These are phyloP conservation scores for Clitopilus hobsonii DNA, from an alignment of 768 basidiomycete genomes.

Conservation along the genomic window DNA sequence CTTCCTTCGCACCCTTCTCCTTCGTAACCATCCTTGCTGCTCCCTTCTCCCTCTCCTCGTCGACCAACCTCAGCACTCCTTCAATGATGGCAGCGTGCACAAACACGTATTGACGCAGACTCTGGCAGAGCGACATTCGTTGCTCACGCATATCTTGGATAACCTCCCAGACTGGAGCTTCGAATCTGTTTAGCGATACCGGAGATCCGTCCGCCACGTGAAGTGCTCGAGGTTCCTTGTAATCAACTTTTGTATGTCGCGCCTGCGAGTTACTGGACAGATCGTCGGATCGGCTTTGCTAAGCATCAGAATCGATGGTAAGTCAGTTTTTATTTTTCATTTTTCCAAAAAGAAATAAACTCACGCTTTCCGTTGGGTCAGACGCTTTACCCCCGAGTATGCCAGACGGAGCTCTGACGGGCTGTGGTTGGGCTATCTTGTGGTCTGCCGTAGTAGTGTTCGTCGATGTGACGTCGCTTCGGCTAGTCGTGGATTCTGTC, in stretches of 20 bases:
- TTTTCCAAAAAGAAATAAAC: too few relatives aligned
- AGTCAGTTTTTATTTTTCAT: too few relatives aligned
- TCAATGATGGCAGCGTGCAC: conserved; percentile 84
- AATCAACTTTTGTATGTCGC: conserved; percentile 38
- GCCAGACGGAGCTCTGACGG: neutral
- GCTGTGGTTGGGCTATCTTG: neutral
- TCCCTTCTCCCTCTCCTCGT: conserved; percentile 47
- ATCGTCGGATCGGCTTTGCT: neutral
- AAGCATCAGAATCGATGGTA: neutral
- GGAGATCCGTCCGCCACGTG: conserved; percentile 48
- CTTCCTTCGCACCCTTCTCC: neutral
- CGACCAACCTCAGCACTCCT: conserved; percentile 71
- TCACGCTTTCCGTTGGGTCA: too few relatives aligned
- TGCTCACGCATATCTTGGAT: conserved; percentile 95
- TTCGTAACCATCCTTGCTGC: conserved; percentile 5
- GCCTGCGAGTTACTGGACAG: neutral
- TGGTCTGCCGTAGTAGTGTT: neutral
- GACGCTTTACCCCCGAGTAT: neutral
- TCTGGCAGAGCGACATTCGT: conserved; percentile 95
- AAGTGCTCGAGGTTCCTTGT: conserved; percentile 58
- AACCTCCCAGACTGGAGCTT: conserved; percentile 76
- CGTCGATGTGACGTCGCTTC: neutral
- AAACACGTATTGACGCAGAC: conserved; percentile 90
- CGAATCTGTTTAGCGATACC: conserved; percentile 53
- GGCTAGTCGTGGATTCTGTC: neutral